Percentiles rank a stretch among this genome's conserved stretches.
Evolutionary conservation across 2,329 filamentous ascomycete species (phyloP).

Genomic region (Phaeosphaeriaceae sp.): DNA sequence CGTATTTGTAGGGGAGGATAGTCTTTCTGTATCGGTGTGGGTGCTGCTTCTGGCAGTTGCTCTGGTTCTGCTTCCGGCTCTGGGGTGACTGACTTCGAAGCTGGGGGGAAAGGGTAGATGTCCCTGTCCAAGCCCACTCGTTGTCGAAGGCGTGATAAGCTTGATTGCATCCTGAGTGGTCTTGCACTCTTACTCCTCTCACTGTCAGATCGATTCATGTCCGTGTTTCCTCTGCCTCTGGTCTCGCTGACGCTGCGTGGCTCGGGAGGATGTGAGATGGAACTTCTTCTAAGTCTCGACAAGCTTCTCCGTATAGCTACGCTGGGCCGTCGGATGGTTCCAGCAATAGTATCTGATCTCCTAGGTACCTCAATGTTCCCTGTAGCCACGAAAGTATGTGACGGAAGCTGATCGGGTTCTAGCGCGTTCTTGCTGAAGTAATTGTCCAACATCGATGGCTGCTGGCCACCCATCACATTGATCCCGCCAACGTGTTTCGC

Average conservation of each 20-base stretch:
- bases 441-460: slow-evolving; percentile 21
- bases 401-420: slow-evolving; percentile 35
- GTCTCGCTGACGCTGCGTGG: slow-evolving; percentile 8
- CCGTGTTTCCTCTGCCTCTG: slow-evolving; percentile 4
- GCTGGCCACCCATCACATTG: slow-evolving; percentile 28
- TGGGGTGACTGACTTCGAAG: slow-evolving; percentile 1
- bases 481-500: slow-evolving; percentile 43
- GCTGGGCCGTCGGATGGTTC: slow-evolving; percentile 32
- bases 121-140: slow-evolving; percentile 20
- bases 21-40: slow-evolving; percentile 3
- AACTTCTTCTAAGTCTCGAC: slow-evolving; percentile 27
- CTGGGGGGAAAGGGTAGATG: not conserved
- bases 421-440: slow-evolving; percentile 25
- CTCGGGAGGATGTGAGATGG: slow-evolving; percentile 23
- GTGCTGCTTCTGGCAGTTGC: slow-evolving; percentile 2
- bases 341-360: slow-evolving; percentile 36
- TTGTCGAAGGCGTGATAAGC: slow-evolving; percentile 26
- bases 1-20: slow-evolving; percentile 3
- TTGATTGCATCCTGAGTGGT: slow-evolving; percentile 23
- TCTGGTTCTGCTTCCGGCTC: slow-evolving; percentile 3
- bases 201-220: slow-evolving; percentile 7
- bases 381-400: slow-evolving; percentile 32
- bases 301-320: slow-evolving; percentile 35
- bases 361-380: slow-evolving; percentile 33
- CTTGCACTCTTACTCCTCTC: not conserved